Base-by-base conservation (phyloP, 768 basidiomycete species). In the Pholiota molesta region DNA sequence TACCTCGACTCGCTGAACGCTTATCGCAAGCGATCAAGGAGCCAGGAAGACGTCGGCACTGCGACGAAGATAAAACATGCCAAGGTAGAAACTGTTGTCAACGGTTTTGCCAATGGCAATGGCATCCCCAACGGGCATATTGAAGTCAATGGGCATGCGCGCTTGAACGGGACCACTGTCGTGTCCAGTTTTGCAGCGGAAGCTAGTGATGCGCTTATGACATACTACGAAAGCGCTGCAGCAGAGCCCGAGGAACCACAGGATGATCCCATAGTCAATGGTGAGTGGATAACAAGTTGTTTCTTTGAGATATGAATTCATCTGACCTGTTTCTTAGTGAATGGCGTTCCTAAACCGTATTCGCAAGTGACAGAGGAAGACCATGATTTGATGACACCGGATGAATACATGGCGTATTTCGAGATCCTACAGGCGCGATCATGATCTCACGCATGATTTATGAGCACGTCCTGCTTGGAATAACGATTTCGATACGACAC, bases 381-480 rank as follows among this genome's bases (percentile, higher is more conserved):
- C 71, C 90, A 95, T 68, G 95, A 95, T 52, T 71, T 88, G 67
- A 97, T 97, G 95, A 93, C 92, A 3, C 89, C 92, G 1, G 95
- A 96, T 59, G 95, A 97, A 74, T 97, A 97, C 71, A 87, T 88
- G 31, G 86, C 86, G 35, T 94, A 85, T 75, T 94, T 88, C 70
- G 86, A 91, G 66, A 79, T 92, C 62, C 78, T 87, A 71, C 84
- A 86, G 74, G 78, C 81, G 55, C 79, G 74, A 55, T 75, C 76
- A 61, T 79, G 64, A 64, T 42, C 35, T 5, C 19, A 23, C 33
- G n/a, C 29, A 55, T 16, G 16, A 23, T 26, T 29, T 23, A 21
- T 52, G 16, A 2, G 6, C 8, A 6, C 28, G 1, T 31, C 31
- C 31, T 21, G 23, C 6, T 10, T 21, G 13, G 51, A 17, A n/a